Percentiles rank a stretch among this genome's conserved stretches.
These are phyloP conservation scores for Persicaria maculosa DNA, from an alignment of 148 eudicot genomes.

Conservation along the genomic window DNA sequence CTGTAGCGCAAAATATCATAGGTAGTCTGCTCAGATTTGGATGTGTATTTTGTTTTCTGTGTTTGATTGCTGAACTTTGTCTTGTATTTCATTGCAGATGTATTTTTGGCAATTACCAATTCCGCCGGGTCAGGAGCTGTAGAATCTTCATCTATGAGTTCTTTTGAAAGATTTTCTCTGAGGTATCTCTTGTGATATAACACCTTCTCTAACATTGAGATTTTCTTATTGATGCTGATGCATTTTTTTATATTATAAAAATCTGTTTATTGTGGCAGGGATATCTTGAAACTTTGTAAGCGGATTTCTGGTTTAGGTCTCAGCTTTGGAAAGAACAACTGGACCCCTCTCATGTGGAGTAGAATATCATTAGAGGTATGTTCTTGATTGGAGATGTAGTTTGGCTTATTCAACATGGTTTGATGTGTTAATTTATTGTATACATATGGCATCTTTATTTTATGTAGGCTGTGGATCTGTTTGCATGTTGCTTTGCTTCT, in stretches of 20 bases:
- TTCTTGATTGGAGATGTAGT: not conserved
- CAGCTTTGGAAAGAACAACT: constrained; percentile 27
- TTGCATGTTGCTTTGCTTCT: constrained; percentile 64
- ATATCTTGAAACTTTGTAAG: constrained; percentile 87
- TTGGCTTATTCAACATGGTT: constrained; percentile 1
- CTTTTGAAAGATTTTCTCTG: constrained; percentile 5
- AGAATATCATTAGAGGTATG: constrained; percentile 73
- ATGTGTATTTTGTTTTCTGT: not conserved
- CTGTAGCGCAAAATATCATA: constrained; percentile 49
- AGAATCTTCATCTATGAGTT: constrained; percentile 1
- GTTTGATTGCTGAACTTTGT: not conserved
- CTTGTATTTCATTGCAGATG: not conserved
- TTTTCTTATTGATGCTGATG: not conserved
- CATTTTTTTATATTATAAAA: not conserved
- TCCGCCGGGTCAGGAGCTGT: not conserved
- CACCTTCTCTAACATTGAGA: not conserved
- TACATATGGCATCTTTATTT: not conserved
- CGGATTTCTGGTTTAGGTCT: constrained; percentile 62
- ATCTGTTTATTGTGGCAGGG: constrained; percentile 34
- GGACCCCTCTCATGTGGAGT: constrained; percentile 36
- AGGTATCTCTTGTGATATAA: constrained; percentile 8
- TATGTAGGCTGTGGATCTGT: constrained; percentile 83
- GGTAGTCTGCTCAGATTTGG: constrained; percentile 35
- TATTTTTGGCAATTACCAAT: not conserved
- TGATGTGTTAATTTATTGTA: not conserved